Evolutionary conservation across 345 rosid species (phyloP), one percentile per base, ranked within the genome.

Genomic region (Salix arbutifolia): DNA sequence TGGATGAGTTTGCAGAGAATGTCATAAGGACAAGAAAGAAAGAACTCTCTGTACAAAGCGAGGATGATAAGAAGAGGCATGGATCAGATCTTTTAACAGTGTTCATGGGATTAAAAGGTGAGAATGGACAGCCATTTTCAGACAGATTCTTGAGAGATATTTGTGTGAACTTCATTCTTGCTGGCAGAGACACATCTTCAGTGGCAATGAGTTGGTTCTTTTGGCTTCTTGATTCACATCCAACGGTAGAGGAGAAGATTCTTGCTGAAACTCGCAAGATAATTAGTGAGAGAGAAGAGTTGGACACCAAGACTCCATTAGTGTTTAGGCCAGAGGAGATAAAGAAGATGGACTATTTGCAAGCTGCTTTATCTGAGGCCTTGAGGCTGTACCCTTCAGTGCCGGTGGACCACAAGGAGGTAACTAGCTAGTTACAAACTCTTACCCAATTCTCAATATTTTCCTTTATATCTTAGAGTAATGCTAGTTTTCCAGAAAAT

Each of bases 361-460:
- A 92, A 64, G 99, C 98, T 81, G 92, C 99, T 26, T 80, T 93
- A 74, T 93, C 99, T 21, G 99, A 96, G 81, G 87, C 97, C 80
- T 87, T 96, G 56, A 87, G 99, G 79, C 67, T 96, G 81, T 93
- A 93, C 80, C 99, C 99, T 84, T 96, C 99, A 0, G 99, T 96
- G 23, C 99, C 99, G 0, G 86, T 93, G 11, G 99, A 96, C 81
- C 98, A 91, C 87, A 96, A 96, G 77, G 98, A 96, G 97, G 99
- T 96, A 87, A 89, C n/a, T n/a, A 56, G 23, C 21, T 50, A 18
- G 7, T 8, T 8, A 21, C 12, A 10, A 21, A 9, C 23, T 19
- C 19, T 53, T 9, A 53, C 4, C 10, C n/a, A 21, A 7, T 8
- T 19, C 25, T 53, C 44, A 53, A 6, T 21, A 8, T 19, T 53